Evolutionary conservation across 192 early-diverging fungal species (phyloP), one percentile per base, ranked within the genome.

Genomic region (Podila epicladia): DNA sequence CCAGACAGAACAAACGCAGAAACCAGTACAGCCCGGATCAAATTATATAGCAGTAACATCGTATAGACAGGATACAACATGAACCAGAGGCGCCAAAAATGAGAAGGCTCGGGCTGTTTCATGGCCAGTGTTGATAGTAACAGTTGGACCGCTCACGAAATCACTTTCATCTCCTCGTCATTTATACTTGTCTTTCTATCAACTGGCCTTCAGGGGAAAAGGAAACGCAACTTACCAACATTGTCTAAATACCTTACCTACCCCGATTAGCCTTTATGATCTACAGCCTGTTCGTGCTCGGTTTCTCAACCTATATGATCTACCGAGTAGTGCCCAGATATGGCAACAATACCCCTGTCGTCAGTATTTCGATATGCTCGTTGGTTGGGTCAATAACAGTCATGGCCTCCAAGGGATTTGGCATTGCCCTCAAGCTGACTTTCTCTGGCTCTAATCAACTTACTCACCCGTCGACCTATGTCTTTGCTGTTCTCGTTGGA

Each of bases 281-380:
- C 53, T 98, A 98, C 68, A 89, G 91, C 63, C 31, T 92, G 5
- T 80, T 89, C 62, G 95, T 95, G 5, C 63, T 91, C 22, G 76
- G 51, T 5, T 87, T 92, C 26, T 91, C 91, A 49, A 72, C 93
- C 2, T 85, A 90, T 51, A 92, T 97, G 89, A 97, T 98, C 66
- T 94, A 92, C 57, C 83, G 86, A 22, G 90, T 95, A 0, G 96
- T 93, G 7, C 94, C 95, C 29, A 84, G 78, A 49, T 93, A 89
- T 38, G 97, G 97, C 38, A 95, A 93, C 75, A 78, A 82, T 37
- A 92, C 89, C 64, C 94, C 95, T 48, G 71, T 98, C 1, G 94
- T 97, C 13, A 97, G 97, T 83, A 89, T 98, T 58, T 91, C 96
- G 35, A 98, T 98, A 74, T 98, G 97, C 85, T 98, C 97, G 1